Conservation (phyloP, 805 yeast species). For the Ogataea allantospora region DNA sequence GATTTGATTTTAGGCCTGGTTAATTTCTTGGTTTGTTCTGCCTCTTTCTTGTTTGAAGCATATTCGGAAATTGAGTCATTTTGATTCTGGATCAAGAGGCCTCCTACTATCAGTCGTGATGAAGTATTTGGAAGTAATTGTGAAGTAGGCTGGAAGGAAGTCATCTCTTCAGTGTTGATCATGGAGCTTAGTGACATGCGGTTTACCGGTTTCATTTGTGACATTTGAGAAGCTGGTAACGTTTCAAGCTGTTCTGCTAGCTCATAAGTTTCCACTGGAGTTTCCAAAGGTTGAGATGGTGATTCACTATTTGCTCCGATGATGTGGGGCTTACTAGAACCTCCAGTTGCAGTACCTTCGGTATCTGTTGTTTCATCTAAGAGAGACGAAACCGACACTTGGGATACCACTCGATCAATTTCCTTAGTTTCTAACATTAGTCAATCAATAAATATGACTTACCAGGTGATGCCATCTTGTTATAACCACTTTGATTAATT, state of each 20-base stretch:
- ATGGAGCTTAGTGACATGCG: conserved; percentile 27
- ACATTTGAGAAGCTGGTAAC: neutral
- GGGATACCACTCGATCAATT: neutral
- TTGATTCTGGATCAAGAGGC: conserved; percentile 8
- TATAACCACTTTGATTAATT: no score
- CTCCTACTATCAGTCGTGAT: conserved; percentile 16
- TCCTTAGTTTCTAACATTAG: neutral
- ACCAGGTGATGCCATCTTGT: neutral
- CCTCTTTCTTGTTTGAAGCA: neutral
- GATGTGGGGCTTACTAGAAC: no score
- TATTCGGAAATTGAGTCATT: neutral
- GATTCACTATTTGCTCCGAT: no score
- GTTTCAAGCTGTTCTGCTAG: neutral
- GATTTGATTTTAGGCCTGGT: neutral
- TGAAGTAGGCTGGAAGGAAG: neutral
- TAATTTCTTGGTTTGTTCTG: neutral
- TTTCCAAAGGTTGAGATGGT: neutral
- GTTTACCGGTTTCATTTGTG: neutral
- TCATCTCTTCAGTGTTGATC: conserved; percentile 24
- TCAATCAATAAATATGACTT: neutral
- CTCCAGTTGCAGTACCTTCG: no score
- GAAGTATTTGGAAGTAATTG: neutral
- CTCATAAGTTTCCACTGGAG: neutral
- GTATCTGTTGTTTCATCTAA: no score
- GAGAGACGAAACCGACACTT: neutral